Base-by-base conservation (phyloP, 176 grass and related monocot species). In the Hsuehochloa calcarea region DNA sequence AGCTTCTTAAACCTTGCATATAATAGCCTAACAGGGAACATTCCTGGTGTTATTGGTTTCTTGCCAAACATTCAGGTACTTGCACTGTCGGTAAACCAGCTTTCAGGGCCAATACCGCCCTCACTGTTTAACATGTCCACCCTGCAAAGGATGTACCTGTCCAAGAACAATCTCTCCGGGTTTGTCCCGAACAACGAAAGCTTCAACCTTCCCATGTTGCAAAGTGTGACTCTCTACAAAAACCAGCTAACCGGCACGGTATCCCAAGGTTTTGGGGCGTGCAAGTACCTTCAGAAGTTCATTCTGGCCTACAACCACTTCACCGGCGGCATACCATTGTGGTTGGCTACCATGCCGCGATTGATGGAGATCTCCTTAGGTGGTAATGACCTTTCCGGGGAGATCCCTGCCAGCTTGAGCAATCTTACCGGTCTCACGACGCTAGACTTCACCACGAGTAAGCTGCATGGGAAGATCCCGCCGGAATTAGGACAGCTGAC, bases 121-220 rank as follows among this genome's bases (percentile, higher is more conserved):
- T 56, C 82, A 1, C 39, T 85, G 47, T 84, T 85, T 19, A 89
- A 89, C 75, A 74, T 74, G 78, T 85, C 87, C 63, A 64, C 0
- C 2, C 40, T 89, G 37, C 17, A 15, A 65, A 0, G 11, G 0
- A 27, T 89, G 37, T 8, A 75, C 68, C 75, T 85, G 1, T 6
- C 76, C 49, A 19, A n/a, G 4, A 89, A 89, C 52, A 74, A 45
- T 13, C 27, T 89, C 58, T 78, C 86, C 0, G 80, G 86, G 15
- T 3, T 3, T 31, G 4, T 88, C 23, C 73, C 72, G 3, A 17
- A 16, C 22, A 82, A 88, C n/a, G 3, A 15, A 38, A 82, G 86
- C 86, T 70, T 83, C 56, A 75, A 22, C n/a, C 86, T 88, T 22
- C 86, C 86, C 72, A 51, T 70, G 47, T 1, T 85, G 68, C 37